A percentile compares a stretch with the other conserved stretches of the same genome.
Conservation (phyloP, 148 eudicot species). For the Suaeda aralocaspica region DNA sequence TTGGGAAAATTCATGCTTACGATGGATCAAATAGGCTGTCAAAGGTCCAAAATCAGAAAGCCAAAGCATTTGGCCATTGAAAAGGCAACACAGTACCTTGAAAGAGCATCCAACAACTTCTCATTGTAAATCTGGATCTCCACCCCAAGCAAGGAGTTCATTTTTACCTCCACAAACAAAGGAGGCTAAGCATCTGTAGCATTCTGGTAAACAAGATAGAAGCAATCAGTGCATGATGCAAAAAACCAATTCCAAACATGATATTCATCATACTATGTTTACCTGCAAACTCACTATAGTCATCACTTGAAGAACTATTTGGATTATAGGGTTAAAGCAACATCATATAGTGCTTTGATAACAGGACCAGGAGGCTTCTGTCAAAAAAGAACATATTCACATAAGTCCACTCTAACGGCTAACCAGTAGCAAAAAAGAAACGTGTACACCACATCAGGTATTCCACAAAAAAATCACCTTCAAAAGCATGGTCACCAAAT, state of each 20-base stretch:
- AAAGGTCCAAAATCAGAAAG: not conserved
- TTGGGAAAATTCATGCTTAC: too few species aligned
- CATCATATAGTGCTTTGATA: constrained; percentile 68
- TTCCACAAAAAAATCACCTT: constrained; percentile 37
- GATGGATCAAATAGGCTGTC: too few species aligned
- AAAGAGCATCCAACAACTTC: constrained; percentile 93
- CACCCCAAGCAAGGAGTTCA: constrained; percentile 86
- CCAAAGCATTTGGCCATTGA: not conserved
- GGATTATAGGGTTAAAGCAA: constrained; percentile 72
- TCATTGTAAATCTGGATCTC: constrained; percentile 90
- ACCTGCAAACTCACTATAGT: constrained; percentile 96
- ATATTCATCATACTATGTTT: not conserved
- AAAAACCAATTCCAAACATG: not conserved
- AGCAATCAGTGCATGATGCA: constrained; percentile 15
- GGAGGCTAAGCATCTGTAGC: constrained; percentile 89
- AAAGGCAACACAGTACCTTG: constrained; percentile 48
- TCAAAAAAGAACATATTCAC: constrained; percentile 12
- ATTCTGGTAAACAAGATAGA: constrained; percentile 44
- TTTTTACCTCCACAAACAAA: constrained; percentile 71
- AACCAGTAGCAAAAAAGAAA: constrained; percentile 7
- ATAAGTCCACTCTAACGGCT: not conserved
- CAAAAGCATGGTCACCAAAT: constrained; percentile 61
- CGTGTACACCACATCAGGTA: not conserved
- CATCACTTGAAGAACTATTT: constrained; percentile 78
- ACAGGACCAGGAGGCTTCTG: constrained; percentile 76